phyloP scores from a whole-genome alignment of 75 land plant species.

The Pseudotsuga menziesii region DNA sequence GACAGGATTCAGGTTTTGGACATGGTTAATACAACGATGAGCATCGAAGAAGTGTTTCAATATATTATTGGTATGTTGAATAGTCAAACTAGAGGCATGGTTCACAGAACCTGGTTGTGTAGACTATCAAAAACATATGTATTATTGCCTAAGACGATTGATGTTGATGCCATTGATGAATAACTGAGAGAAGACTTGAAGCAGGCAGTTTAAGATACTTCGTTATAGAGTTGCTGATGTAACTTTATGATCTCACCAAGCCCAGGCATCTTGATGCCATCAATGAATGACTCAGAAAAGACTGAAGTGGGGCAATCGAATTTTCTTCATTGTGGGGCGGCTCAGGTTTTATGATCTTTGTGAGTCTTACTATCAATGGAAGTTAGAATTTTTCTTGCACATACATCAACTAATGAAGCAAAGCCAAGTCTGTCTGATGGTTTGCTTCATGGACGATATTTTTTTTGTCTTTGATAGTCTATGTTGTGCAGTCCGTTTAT shows the following conservation, averaged over 20 bases:
- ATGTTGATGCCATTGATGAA: constrained; percentile 1
- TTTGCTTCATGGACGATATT: not conserved
- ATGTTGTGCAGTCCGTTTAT: not conserved
- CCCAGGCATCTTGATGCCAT: not conserved
- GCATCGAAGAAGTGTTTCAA: not conserved
- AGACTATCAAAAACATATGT: not conserved
- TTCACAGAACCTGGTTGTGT: not conserved
- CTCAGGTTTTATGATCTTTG: not conserved
- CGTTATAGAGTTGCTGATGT: too few species aligned
- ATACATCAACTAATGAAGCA: not conserved
- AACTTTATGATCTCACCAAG: not conserved
- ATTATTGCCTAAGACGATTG: not conserved
- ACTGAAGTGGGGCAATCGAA: not conserved
- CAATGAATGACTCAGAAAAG: not conserved
- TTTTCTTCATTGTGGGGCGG: not conserved
- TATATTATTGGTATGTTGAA: not conserved
- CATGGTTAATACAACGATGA: not conserved
- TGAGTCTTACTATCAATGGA: too few species aligned
- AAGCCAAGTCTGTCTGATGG: not conserved
- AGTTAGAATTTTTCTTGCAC: not conserved
- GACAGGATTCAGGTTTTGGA: not conserved
- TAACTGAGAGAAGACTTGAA: not conserved
- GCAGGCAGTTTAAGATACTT: not conserved
- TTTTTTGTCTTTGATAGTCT: not conserved
- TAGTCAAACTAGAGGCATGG: not conserved